Percentiles rank a stretch among this genome's conserved stretches.
Evolutionary conservation across 2,329 filamentous ascomycete species (phyloP).

Genomic region (Paradendryphiella salina): DNA sequence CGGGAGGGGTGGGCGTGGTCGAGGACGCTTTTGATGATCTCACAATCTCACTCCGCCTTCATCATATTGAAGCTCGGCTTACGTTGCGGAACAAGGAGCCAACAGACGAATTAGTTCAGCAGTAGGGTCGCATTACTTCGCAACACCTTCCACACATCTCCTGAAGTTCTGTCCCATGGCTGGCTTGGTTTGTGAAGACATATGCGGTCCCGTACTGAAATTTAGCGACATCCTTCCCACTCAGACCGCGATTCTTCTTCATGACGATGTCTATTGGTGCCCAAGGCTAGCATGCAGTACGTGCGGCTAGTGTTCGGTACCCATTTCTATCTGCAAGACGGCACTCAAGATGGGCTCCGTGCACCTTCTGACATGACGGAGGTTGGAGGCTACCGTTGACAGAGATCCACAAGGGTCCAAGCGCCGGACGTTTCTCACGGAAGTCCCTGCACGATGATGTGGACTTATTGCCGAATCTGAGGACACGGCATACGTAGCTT

Average conservation of each 20-base stretch:
- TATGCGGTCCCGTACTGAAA: background rate
- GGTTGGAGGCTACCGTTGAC: slow-evolving; percentile 11
- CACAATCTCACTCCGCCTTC: slow-evolving; percentile 1
- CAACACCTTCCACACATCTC: background rate
- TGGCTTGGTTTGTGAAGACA: background rate
- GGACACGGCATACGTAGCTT: slow-evolving; percentile 8
- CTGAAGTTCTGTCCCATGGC: background rate
- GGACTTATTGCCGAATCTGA: slow-evolving; percentile 14
- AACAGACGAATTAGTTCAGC: background rate
- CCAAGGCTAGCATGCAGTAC: slow-evolving; percentile 13
- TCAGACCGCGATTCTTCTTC: background rate
- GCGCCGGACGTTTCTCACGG: slow-evolving; percentile 11
- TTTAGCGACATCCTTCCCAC: background rate
- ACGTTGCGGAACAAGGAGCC: background rate
- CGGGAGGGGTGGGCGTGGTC: slow-evolving; percentile 28
- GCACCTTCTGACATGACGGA: slow-evolving; percentile 25
- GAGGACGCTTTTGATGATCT: slow-evolving; percentile 31
- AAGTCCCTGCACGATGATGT: slow-evolving; percentile 27
- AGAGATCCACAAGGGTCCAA: slow-evolving; percentile 20
- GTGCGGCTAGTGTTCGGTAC: slow-evolving; percentile 25
- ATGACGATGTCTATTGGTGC: slow-evolving; percentile 14
- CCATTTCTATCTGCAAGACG: slow-evolving; percentile 3
- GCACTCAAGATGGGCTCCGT: slow-evolving; percentile 12
- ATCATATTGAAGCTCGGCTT: background rate
- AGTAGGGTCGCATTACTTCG: background rate